A percentile compares a stretch with the other conserved stretches of the same genome.
phyloP scores from a whole-genome alignment of 441 rosid species.

The Jatropha podagrica region DNA sequence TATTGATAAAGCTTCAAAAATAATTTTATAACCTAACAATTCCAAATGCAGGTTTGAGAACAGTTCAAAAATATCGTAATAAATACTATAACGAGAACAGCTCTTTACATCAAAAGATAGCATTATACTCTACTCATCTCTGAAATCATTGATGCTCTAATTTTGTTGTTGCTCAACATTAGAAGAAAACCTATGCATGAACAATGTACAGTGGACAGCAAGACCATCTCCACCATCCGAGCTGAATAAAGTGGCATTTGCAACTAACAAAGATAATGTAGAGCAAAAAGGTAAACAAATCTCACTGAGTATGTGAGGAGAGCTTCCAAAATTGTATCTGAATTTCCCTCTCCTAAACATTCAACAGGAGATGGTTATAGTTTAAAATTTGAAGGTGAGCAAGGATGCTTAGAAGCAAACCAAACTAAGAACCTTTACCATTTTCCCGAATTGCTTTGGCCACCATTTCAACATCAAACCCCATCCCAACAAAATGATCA shows the following conservation, averaged over 20 bases:
- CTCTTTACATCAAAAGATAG: neutral
- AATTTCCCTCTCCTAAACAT: slow-evolving; percentile 59
- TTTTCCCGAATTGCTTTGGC: slow-evolving; percentile 59
- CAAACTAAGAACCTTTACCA: slow-evolving; percentile 40
- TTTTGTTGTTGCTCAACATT: neutral
- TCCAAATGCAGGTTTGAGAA: neutral
- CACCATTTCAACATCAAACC: slow-evolving; percentile 60
- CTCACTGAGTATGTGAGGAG: slow-evolving; percentile 62
- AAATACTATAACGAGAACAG: neutral
- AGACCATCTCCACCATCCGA: neutral
- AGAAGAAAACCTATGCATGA: slow-evolving; percentile 1
- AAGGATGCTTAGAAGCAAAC: neutral
- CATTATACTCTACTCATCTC: neutral
- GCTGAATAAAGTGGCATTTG: neutral
- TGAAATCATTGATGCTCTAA: neutral
- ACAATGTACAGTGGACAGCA: neutral
- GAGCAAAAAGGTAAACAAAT: slow-evolving; percentile 16
- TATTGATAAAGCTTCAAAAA: neutral
- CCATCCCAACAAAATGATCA: slow-evolving; percentile 70
- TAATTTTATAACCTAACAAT: neutral
- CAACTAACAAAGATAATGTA: neutral
- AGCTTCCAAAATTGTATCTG: slow-evolving; percentile 57
- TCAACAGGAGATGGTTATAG: slow-evolving; percentile 20
- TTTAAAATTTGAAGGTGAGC: slow-evolving; percentile 6
- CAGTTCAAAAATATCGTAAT: neutral